A percentile compares a stretch with the other conserved stretches of the same genome.
phyloP scores from a whole-genome alignment of 352 stramenopile species.

The Phytopythium kandeliae region DNA sequence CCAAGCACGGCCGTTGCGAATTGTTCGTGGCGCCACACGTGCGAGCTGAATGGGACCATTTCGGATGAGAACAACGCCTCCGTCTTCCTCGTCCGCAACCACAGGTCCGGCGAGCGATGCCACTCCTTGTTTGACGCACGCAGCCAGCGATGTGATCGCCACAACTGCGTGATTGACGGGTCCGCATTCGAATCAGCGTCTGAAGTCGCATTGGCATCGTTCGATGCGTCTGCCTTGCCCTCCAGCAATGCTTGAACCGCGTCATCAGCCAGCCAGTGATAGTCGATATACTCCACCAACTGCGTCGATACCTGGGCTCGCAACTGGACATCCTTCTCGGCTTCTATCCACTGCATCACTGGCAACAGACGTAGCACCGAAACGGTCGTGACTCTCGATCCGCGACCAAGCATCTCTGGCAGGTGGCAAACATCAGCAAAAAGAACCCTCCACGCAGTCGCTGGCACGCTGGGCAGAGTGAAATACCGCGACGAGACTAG shows the following conservation, averaged over 20 bases:
- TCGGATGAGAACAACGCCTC: conserved; percentile 30
- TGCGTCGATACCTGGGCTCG: conserved; percentile 40
- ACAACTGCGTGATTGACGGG: conserved; percentile 11
- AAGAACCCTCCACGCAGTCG: conserved; percentile 23
- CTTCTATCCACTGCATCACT: conserved; percentile 43
- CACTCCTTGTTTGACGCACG: conserved; percentile 32
- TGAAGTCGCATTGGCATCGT: background rate
- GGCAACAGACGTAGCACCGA: conserved; percentile 13
- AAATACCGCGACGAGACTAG: conserved; percentile 4
- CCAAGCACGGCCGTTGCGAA: conserved; percentile 32
- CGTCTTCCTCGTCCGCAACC: conserved; percentile 23
- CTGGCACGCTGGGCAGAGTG: conserved; percentile 1
- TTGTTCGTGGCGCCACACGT: conserved; percentile 28
- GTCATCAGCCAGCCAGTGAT: conserved; percentile 19
- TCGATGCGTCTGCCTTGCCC: background rate
- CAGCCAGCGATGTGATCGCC: conserved; percentile 30
- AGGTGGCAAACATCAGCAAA: conserved; percentile 39
- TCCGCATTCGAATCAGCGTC: background rate
- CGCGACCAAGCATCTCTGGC: conserved; percentile 28
- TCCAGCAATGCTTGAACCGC: background rate
- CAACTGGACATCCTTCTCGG: conserved; percentile 18
- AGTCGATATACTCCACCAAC: conserved; percentile 39
- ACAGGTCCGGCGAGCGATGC: conserved; percentile 33
- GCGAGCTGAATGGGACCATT: conserved; percentile 41
- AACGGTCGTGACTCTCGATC: background rate